Evolutionary conservation across 192 early-diverging fungal genomes (phyloP).

Genomic region (Podila clonocystis): DNA sequence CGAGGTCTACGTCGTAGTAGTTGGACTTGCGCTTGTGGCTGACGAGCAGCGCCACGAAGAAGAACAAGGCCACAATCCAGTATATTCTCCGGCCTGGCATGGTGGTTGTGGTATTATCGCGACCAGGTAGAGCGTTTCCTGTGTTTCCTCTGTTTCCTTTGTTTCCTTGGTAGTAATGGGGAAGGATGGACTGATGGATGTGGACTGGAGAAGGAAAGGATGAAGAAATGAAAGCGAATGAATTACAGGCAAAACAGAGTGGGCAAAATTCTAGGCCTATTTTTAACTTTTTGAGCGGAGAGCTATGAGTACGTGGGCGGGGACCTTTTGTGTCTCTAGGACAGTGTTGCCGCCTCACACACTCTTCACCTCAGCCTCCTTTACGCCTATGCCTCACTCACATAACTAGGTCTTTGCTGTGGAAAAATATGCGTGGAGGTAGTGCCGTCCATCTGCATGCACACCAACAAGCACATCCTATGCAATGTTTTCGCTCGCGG

Average conservation of each 20-base stretch:
- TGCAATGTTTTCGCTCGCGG: too few species aligned
- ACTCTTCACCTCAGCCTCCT: too few species aligned
- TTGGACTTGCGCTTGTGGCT: conserved; percentile 3
- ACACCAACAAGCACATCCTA: too few species aligned
- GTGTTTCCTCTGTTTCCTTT: not conserved
- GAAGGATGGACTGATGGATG: conserved; percentile 7
- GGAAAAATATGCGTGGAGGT: too few species aligned
- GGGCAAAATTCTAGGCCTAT: not conserved
- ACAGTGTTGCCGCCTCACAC: too few species aligned
- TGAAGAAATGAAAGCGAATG: not conserved
- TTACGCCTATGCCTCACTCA: too few species aligned
- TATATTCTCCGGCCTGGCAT: conserved; percentile 32
- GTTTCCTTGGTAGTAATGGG: conserved; percentile 11
- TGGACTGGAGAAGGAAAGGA: conserved; percentile 5
- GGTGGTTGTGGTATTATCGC: not conserved
- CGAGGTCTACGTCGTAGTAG: not conserved
- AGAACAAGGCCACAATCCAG: conserved; percentile 17
- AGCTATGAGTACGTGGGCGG: too few species aligned
- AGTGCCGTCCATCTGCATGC: too few species aligned
- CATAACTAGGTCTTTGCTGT: too few species aligned
- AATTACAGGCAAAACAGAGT: not conserved
- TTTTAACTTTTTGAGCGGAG: not conserved
- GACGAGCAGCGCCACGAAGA: conserved; percentile 30
- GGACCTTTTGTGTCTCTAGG: too few species aligned
- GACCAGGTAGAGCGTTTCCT: not conserved